phyloP scores from a whole-genome alignment of 2,329 filamentous ascomycete genomes.

The Claviceps pusilla region DNA sequence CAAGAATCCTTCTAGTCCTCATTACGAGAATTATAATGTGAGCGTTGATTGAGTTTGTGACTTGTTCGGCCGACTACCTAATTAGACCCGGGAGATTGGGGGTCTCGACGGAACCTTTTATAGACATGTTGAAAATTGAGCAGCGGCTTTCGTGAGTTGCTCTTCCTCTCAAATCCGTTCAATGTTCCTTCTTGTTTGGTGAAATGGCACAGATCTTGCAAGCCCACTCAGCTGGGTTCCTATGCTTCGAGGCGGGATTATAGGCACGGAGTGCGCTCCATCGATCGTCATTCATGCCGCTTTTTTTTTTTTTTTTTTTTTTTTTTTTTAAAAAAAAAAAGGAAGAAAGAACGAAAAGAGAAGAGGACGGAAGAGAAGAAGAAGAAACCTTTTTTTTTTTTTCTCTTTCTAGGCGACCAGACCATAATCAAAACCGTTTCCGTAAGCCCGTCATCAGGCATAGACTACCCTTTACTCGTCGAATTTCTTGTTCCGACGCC shows the following conservation, averaged over 20 bases:
- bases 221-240: not conserved
- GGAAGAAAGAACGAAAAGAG: too few species aligned
- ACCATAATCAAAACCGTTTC: not conserved
- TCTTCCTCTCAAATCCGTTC: not conserved
- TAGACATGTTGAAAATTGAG: not conserved
- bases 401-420: not conserved
- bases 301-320: not conserved
- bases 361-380: too few species aligned
- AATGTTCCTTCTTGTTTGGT: not conserved
- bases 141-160: not conserved
- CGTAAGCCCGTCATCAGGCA: not conserved
- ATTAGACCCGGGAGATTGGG: not conserved
- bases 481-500: not conserved
- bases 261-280: not conserved
- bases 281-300: not conserved
- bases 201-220: not conserved
- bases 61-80: not conserved
- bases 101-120: not conserved
- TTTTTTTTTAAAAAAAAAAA: not conserved
- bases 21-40: not conserved
- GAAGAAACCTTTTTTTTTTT: too few species aligned
- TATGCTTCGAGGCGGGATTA: not conserved
- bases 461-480: not conserved
- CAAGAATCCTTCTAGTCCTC: not conserved
- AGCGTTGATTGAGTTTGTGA: not conserved